Base-by-base conservation (phyloP, 1,284 basidiomycete species). In the Malassezia pachydermatis region DNA sequence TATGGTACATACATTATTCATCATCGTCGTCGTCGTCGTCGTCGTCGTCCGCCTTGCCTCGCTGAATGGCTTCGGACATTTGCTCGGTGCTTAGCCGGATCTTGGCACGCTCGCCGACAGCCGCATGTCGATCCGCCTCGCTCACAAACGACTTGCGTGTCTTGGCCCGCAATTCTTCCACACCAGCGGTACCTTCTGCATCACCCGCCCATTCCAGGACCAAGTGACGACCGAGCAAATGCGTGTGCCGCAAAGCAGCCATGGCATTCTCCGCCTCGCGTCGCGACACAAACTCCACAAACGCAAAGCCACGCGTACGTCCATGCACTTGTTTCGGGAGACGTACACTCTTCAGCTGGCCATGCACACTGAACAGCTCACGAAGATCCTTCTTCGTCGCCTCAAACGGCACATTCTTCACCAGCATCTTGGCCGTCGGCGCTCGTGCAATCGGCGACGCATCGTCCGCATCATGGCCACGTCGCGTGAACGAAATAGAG, bases 331-430 rank as follows among this genome's bases (percentile, higher is more conserved):
- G 88, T 86, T 75, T 92, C n/a, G 66, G 67, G n/a, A 69, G 43
- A 1, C 65, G 62, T 16, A 71, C 63, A 17, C 58, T 60, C 39
- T 66, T 65, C 24, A 96, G 80, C 57, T 86, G 83, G 1, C 89
- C 90, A 62, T 95, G 87, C 0, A 86, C 79, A 19, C 86, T 47
- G 49, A 58, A 59, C 23, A 96, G 74, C 55, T 86, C 83, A 45
- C 84, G 78, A 17, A 98, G 78, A 60, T 98, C 92, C 75, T 86
- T 88, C 76, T 87, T 88, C 35, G 83, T 86, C 39, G 84, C 86
- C 74, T 98, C 92, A 75, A 98, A 98, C 17, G 92, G 89, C 54
- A 96, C 77, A 68, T 98, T 98, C 79, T 96, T 98, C 63, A 96
- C 86, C 39, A 96, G 80, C 76, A 96, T 56, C 55, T 68, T 71